Evolutionary conservation across 371 early-diverging fungal genomes (phyloP).

Genomic region (Mucor saturninus): DNA sequence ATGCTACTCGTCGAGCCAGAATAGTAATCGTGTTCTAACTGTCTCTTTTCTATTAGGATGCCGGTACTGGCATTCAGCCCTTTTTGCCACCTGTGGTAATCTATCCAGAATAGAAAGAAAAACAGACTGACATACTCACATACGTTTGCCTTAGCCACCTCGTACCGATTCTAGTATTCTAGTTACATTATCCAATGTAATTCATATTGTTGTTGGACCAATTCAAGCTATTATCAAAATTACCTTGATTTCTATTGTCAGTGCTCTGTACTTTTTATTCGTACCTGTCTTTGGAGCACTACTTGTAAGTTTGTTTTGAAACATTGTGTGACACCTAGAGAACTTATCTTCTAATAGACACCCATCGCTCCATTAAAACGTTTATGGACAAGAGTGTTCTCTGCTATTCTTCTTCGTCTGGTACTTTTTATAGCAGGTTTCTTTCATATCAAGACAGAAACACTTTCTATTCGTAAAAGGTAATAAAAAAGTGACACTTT

Average conservation of each 20-base stretch:
- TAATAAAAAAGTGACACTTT: constrained; percentile 28
- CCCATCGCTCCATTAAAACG: constrained; percentile 47
- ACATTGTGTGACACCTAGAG: neutral
- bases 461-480: constrained; percentile 60
- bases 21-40: neutral
- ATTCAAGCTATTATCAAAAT: constrained; percentile 53
- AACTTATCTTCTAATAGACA: constrained; percentile 26
- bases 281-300: constrained; percentile 36
- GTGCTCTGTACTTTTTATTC: constrained; percentile 40
- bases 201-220: constrained; percentile 52
- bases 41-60: constrained; percentile 53
- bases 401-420: constrained; percentile 48
- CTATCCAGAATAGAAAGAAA: neutral
- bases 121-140: neutral
- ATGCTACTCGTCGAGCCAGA: constrained; percentile 3
- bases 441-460: constrained; percentile 63
- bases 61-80: constrained; percentile 89
- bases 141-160: constrained; percentile 35
- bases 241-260: constrained; percentile 33
- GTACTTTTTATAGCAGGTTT: constrained; percentile 69
- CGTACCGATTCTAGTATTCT: constrained; percentile 43
- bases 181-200: constrained; percentile 35
- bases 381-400: constrained; percentile 44
- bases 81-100: constrained; percentile 82
- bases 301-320: constrained; percentile 32